Evolutionary conservation across 495 filamentous ascomycete species (phyloP).

Genomic region (Penicillium bovifimosum): DNA sequence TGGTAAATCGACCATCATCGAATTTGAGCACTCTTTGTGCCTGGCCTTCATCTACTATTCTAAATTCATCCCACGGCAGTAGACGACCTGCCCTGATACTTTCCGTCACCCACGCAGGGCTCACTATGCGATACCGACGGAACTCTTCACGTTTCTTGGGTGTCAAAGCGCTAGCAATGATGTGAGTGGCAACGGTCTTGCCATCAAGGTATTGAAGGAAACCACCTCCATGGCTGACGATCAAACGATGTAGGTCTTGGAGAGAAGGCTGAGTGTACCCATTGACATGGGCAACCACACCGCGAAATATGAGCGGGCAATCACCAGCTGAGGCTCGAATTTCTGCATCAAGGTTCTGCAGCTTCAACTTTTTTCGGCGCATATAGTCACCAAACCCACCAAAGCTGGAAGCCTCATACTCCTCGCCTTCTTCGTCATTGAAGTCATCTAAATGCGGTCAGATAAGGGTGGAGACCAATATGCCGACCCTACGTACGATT

Average conservation of each 20-base stretch:
- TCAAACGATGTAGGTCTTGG: constrained; percentile 76
- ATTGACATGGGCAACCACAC: constrained; percentile 82
- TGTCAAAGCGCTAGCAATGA: constrained; percentile 84
- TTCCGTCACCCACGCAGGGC: constrained; percentile 93
- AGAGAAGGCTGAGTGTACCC: constrained; percentile 91
- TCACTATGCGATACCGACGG: constrained; percentile 79
- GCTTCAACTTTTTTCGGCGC: constrained; percentile 87
- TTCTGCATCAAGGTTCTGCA: constrained; percentile 87
- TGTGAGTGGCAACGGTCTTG: constrained; percentile 90
- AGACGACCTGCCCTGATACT: constrained; percentile 74
- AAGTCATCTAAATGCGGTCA: constrained; percentile 45
- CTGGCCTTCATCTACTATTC: constrained; percentile 72
- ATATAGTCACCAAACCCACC: constrained; percentile 89
- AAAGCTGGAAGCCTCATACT: constrained; percentile 82
- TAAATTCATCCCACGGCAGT: constrained; percentile 78
- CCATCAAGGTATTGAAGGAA: constrained; percentile 93
- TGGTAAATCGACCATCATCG: constrained; percentile 61
- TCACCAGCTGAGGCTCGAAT: constrained; percentile 60
- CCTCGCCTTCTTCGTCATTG: constrained; percentile 73
- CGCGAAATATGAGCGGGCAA: constrained; percentile 81
- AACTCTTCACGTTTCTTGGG: constrained; percentile 91
- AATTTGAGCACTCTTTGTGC: constrained; percentile 76
- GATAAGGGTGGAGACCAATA: constrained; percentile 12
- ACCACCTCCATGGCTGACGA: constrained; percentile 85
- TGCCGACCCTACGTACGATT: constrained; percentile 39